phyloP scores from a whole-genome alignment of 2,329 filamentous ascomycete species.

The Huntiella moniliformis region DNA sequence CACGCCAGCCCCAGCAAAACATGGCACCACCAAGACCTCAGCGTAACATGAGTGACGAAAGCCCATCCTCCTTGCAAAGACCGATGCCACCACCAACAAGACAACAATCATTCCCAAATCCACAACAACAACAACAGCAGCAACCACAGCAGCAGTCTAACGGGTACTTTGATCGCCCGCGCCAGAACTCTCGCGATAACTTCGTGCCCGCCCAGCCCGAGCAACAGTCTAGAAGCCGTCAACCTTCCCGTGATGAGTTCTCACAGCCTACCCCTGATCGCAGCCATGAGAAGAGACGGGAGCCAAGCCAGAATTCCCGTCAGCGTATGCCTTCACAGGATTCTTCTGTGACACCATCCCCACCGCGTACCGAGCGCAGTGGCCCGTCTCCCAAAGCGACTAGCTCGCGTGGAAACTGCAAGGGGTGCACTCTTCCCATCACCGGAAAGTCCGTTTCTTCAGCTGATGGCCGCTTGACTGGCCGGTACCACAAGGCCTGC shows the following conservation, averaged over 20 bases:
- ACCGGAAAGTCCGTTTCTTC: constrained; percentile 85
- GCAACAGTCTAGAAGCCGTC: constrained; percentile 1
- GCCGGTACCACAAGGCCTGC: constrained; percentile 85
- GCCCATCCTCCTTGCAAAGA: not conserved
- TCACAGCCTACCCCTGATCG: too few relatives aligned
- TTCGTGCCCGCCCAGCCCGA: constrained; percentile 2
- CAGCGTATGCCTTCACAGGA: not conserved
- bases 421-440: constrained; percentile 62
- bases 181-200: constrained; percentile 5
- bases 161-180: not conserved
- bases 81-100: not conserved
- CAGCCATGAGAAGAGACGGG: not conserved
- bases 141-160: not conserved
- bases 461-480: constrained; percentile 76
- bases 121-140: not conserved
- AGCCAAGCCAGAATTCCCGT: not conserved
- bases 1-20: constrained; percentile 5
- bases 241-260: constrained; percentile 7
- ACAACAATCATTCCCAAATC: too few relatives aligned
- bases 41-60: not conserved
- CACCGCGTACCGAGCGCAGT: constrained; percentile 4
- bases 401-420: constrained; percentile 54
- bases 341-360: constrained; percentile 8
- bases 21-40: constrained; percentile 1
- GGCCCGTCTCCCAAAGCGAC: constrained; percentile 12